Base-by-base conservation (phyloP, 768 basidiomycete species). In the Trametes meyenii region DNA sequence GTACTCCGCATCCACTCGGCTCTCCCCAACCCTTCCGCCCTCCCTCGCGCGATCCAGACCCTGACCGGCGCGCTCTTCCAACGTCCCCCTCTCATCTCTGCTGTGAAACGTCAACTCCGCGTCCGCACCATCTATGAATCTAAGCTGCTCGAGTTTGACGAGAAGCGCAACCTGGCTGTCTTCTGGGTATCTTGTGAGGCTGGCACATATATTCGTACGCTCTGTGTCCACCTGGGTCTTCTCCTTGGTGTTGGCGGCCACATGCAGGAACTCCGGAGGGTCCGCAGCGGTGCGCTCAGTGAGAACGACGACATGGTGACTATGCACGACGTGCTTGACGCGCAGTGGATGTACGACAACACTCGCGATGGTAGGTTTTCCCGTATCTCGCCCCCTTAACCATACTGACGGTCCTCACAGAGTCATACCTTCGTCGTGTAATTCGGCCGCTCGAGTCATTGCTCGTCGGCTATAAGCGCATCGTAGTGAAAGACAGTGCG, bases 131-230 rank as follows among this genome's bases (percentile, higher is more conserved):
- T 99, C 64, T 92, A 99, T 74, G 90, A 96, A 72, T 96, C 94
- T 49, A 97, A 92, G 66, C 81, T 99, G 17, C 82, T 97, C 67
- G 97, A 99, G 75, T 98, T 94, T 68, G 97, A 99, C 74, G 95
- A 98, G 72, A 92, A 97, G 73, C 87, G 97, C 53, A 96, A 97
- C 70, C 85, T 99, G 55, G 94, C 85, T 42, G 96, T 99, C 19
- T 99, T 98, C 80, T 96, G 94, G 94, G 97, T 98, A 23, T 94
- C 92, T 21, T 99, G 97, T 73, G 97, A 99, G 74, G 97, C 97
- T 39, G 97, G 97, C 61, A 93, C 91, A n/a, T 92, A 92, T 66
- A 92, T 92, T 67, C 90, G 97, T 73, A 99, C 97, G 1, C 83
- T 99, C 46, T 99, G 97, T 74, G 97, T 99, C 14, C 97, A 99